phyloP scores from a whole-genome alignment of 768 basidiomycete genomes.

The Kwoniella bestiolae region DNA sequence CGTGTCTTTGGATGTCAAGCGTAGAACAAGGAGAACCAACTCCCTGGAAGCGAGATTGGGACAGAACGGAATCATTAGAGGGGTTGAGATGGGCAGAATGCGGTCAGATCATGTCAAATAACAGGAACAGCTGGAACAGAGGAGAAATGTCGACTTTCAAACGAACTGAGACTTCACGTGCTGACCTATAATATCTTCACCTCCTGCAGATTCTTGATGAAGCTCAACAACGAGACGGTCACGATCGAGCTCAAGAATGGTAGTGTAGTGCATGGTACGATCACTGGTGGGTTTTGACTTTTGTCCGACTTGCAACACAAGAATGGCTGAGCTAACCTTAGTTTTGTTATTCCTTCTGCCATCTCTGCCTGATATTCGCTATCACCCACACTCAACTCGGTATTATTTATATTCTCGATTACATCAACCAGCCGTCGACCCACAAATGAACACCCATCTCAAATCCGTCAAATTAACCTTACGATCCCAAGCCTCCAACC shows the following conservation, averaged over 20 bases:
- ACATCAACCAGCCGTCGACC: slow-evolving; percentile 90
- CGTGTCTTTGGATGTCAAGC: no score
- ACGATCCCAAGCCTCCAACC: slow-evolving; percentile 63
- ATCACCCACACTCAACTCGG: not conserved
- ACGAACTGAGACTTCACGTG: no score
- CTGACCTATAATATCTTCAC: slow-evolving; percentile 11
- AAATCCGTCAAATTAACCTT: slow-evolving; percentile 98
- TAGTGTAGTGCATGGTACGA: slow-evolving; percentile 90
- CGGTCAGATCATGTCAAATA: no score
- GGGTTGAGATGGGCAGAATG: no score
- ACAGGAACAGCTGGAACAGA: no score
- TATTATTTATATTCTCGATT: not conserved
- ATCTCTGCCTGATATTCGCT: not conserved
- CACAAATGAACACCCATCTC: slow-evolving; percentile 99
- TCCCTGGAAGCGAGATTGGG: no score
- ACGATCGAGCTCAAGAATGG: slow-evolving; percentile 98
- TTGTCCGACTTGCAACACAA: not conserved
- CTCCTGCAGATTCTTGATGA: slow-evolving; percentile 86
- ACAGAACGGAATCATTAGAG: no score
- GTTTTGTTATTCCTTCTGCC: not conserved
- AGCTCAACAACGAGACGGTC: slow-evolving; percentile 98
- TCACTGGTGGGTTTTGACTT: slow-evolving; percentile 72
- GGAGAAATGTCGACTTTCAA: no score
- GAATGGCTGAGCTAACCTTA: no score
- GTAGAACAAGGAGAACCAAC: no score